Evolutionary conservation across 805 yeast species (phyloP).

Genomic region (Lipomyces oligophaga): DNA sequence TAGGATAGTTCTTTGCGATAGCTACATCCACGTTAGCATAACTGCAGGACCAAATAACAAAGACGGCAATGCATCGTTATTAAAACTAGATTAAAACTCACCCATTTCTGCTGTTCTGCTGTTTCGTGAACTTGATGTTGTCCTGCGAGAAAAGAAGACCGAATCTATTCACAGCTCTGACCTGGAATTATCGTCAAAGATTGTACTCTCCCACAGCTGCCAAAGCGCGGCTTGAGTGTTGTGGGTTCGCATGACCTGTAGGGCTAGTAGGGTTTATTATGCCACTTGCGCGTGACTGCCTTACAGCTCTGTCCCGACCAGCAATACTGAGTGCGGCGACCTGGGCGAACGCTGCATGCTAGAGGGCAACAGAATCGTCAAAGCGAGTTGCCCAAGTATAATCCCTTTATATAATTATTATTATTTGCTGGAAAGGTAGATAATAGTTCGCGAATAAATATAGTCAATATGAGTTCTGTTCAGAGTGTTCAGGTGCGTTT

Average conservation of each 20-base stretch:
- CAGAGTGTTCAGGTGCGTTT: conserved; percentile 31
- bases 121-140: no score
- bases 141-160: no score
- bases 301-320: not conserved
- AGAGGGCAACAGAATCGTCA: no score
- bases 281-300: conserved; percentile 17
- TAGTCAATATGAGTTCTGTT: conserved; percentile 15
- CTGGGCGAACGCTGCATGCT: no score
- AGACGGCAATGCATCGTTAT: not conserved
- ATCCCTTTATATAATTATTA: no score
- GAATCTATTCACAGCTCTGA: no score
- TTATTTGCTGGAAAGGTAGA: no score
- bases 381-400: no score
- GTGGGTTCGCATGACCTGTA: not conserved
- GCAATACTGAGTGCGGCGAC: not conserved
- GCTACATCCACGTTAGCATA: conserved; percentile 50
- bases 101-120: conserved; percentile 23
- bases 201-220: no score
- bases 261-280: conserved; percentile 1
- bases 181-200: no score
- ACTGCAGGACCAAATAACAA: not conserved
- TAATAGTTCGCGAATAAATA: no score
- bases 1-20: conserved; percentile 97
- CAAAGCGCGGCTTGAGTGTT: conserved; percentile 1
- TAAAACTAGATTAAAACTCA: conserved; percentile 2